A percentile compares a stretch with the other conserved stretches of the same genome.
These are phyloP conservation scores for Colletotrichum higginsianum DNA, from an alignment of 2,329 filamentous ascomycete genomes.

Conservation along the genomic window DNA sequence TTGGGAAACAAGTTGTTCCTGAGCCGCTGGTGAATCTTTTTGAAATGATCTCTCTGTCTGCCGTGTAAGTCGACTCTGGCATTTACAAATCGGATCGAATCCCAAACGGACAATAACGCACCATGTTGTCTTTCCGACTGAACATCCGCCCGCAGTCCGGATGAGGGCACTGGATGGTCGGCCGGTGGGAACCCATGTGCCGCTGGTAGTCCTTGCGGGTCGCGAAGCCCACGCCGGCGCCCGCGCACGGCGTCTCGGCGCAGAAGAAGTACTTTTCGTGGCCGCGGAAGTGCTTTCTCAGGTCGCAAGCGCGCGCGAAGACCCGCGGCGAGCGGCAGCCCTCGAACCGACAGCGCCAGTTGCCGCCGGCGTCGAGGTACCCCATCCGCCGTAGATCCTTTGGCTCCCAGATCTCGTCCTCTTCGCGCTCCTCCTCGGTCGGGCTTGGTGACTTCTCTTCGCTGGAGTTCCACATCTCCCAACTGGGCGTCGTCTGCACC, in stretches of 20 bases:
- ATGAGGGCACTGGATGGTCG: conserved; percentile 21
- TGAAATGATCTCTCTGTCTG: conserved; percentile 30
- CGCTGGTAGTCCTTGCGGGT: conserved; percentile 31
- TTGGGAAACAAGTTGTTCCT: conserved; percentile 29
- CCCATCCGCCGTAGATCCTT: conserved; percentile 28
- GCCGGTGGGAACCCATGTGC: conserved; percentile 31
- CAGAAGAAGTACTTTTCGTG: conserved; percentile 35
- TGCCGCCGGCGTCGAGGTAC: conserved; percentile 32
- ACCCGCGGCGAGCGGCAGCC: conserved; percentile 19
- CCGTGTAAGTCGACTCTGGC: neutral
- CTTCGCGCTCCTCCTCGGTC: neutral
- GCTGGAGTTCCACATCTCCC: conserved; percentile 9
- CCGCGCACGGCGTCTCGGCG: conserved; percentile 22
- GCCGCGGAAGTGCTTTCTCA: conserved; percentile 31
- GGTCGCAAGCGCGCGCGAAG: conserved; percentile 28
- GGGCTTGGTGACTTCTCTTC: conserved; percentile 7
- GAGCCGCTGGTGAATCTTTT: conserved; percentile 18
- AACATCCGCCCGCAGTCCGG: conserved; percentile 28
- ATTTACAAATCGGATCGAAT: neutral
- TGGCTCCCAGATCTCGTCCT: conserved; percentile 27
- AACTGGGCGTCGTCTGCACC: neutral
- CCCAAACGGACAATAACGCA: neutral
- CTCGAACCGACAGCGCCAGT: conserved; percentile 23
- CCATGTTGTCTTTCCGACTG: conserved; percentile 34
- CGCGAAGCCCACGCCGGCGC: conserved; percentile 23